Conservation (phyloP, 352 stramenopile species). For the Globisporangium nodosum region DNA sequence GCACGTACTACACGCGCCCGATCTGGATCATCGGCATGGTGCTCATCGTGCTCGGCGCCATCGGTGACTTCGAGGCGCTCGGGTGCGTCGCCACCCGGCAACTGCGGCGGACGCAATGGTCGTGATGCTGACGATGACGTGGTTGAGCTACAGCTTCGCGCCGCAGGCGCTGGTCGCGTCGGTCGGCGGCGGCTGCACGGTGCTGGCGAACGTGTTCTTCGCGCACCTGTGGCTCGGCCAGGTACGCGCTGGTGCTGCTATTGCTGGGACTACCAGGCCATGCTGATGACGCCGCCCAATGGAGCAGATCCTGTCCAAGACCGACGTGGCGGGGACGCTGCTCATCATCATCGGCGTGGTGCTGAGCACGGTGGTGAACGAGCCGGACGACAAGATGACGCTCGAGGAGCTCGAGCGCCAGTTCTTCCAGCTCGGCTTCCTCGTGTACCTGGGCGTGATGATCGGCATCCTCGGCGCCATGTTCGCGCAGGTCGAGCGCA, state of each 20-base stretch:
- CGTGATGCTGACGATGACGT: no score
- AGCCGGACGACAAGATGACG: slow-evolving; percentile 75
- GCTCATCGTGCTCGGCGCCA: slow-evolving; percentile 68
- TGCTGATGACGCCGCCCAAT: no score
- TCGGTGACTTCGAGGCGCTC: slow-evolving; percentile 86
- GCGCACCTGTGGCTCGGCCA: slow-evolving; percentile 82
- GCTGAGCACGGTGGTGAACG: slow-evolving; percentile 73
- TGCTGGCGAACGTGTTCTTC: slow-evolving; percentile 89
- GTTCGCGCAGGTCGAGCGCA: slow-evolving; percentile 71
- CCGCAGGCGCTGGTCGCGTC: slow-evolving; percentile 83
- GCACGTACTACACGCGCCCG: slow-evolving; percentile 79
- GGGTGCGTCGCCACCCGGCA: slow-evolving; percentile 19
- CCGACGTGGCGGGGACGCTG: slow-evolving; percentile 63
- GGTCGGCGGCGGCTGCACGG: slow-evolving; percentile 79
- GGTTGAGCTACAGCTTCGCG: slow-evolving; percentile 41
- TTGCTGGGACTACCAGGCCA: not conserved
- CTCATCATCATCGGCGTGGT: slow-evolving; percentile 82
- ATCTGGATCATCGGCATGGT: slow-evolving; percentile 82
- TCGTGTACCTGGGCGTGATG: slow-evolving; percentile 78
- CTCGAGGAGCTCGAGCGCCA: slow-evolving; percentile 73
- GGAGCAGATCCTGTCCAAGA: slow-evolving; percentile 43
- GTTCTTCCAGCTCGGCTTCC: slow-evolving; percentile 72
- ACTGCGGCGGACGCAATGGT: not conserved
- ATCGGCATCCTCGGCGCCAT: slow-evolving; percentile 55
- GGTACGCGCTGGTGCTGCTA: slow-evolving; percentile 12